Conservation (phyloP, 352 stramenopile species). For the Globisporangium sylvaticum region DNA sequence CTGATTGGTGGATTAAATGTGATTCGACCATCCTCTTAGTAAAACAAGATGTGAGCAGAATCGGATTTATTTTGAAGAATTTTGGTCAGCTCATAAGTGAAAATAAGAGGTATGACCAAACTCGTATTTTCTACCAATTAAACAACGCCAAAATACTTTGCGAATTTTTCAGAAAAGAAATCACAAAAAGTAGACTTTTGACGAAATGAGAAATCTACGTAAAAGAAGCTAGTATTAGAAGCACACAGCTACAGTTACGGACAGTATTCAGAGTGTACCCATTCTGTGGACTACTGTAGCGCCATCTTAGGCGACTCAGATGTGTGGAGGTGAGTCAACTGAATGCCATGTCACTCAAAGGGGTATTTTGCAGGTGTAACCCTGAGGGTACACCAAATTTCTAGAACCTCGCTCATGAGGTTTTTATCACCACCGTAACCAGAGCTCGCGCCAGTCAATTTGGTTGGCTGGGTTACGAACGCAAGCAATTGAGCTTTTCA, state of each 20-base stretch:
- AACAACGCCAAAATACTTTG: no score
- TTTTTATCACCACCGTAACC: not conserved
- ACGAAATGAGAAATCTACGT: no score
- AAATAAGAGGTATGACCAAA: no score
- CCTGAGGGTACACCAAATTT: not conserved
- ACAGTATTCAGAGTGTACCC: not conserved
- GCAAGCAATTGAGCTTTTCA: not conserved
- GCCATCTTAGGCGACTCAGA: not conserved
- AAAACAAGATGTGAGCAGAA: no score
- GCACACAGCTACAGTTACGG: not conserved
- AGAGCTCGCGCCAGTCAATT: constrained; percentile 7
- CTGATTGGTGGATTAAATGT: no score
- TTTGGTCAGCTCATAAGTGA: no score
- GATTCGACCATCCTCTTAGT: no score
- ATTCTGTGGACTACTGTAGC: not conserved
- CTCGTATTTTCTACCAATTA: no score
- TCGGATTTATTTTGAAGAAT: no score
- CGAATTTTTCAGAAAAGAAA: no score
- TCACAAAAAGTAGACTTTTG: no score
- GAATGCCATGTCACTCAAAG: not conserved
- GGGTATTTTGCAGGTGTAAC: not conserved
- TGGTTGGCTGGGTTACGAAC: constrained; percentile 8
- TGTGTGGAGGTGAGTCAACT: no score
- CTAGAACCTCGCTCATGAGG: not conserved
- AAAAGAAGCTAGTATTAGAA: constrained; percentile 6